phyloP scores from a whole-genome alignment of 441 rosid species.

The Mallotus repandus region DNA sequence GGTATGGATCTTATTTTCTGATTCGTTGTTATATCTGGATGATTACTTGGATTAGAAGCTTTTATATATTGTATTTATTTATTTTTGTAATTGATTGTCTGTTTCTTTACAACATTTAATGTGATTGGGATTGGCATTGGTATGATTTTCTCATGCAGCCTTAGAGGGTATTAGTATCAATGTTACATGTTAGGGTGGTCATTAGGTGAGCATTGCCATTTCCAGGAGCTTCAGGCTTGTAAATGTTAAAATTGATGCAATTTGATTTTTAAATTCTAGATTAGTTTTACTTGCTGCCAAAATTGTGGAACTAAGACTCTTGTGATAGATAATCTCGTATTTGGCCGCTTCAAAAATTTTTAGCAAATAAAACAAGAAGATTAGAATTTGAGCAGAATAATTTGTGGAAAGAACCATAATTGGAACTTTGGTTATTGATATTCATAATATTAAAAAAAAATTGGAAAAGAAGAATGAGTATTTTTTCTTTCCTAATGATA shows the following conservation, averaged over 20 bases:
- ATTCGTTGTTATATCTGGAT: not conserved
- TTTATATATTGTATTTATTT: not conserved
- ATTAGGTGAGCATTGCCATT: not conserved
- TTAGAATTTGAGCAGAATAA: not conserved
- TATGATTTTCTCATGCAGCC: not conserved
- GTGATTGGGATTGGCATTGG: not conserved
- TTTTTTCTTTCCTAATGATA: not conserved
- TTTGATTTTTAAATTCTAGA: not conserved
- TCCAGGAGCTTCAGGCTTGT: not conserved
- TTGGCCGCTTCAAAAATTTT: not conserved
- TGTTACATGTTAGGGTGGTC: not conserved
- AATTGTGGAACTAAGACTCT: not conserved
- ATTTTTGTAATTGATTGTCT: constrained; percentile 8
- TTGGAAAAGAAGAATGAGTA: not conserved
- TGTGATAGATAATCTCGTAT: not conserved
- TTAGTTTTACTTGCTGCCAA: constrained; percentile 8
- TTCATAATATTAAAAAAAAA: not conserved
- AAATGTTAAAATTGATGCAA: not conserved
- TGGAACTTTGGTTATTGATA: not conserved
- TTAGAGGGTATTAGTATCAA: not conserved
- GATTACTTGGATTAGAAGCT: not conserved
- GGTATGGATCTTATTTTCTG: constrained; percentile 38
- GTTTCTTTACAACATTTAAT: constrained; percentile 6
- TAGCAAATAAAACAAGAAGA: not conserved
- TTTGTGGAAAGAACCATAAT: not conserved